Percentiles rank a stretch among this genome's conserved stretches.
These are phyloP conservation scores for Cladorrhinum sp. DNA, from an alignment of 2,329 filamentous ascomycete species.

Conservation along the genomic window DNA sequence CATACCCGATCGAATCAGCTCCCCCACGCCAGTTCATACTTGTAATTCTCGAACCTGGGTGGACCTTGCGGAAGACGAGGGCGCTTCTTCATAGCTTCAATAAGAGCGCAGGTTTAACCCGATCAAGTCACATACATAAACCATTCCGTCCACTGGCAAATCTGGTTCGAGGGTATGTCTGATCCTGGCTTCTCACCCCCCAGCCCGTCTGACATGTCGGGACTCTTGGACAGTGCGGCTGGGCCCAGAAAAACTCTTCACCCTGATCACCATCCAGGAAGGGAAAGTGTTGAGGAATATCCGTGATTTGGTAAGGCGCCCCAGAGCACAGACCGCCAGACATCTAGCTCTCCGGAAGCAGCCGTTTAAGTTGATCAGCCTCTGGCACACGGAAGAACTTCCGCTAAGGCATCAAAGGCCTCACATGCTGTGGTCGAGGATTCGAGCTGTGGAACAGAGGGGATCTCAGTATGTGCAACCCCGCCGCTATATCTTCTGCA, in stretches of 20 bases:
- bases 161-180: not conserved
- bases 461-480: not conserved
- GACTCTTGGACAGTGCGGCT: not conserved
- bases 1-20: not conserved
- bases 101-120: not conserved
- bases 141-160: not conserved
- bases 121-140: conserved; percentile 10
- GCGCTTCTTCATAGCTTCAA: conserved; percentile 1
- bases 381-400: not conserved
- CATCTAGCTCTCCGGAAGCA: not conserved
- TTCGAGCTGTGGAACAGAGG: not conserved
- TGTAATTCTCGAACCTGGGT: not conserved
- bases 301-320: not conserved
- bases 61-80: not conserved
- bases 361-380: not conserved
- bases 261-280: not conserved
- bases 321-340: not conserved
- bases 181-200: not conserved
- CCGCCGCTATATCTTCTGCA: not conserved
- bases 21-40: not conserved
- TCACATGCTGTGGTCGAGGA: not conserved
- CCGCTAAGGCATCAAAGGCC: not conserved
- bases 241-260: not conserved
- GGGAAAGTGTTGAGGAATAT: not conserved
- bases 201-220: not conserved